These are phyloP conservation scores for Microcera coccophila DNA, from an alignment of 2,329 filamentous ascomycete species.

Conservation along the genomic window DNA sequence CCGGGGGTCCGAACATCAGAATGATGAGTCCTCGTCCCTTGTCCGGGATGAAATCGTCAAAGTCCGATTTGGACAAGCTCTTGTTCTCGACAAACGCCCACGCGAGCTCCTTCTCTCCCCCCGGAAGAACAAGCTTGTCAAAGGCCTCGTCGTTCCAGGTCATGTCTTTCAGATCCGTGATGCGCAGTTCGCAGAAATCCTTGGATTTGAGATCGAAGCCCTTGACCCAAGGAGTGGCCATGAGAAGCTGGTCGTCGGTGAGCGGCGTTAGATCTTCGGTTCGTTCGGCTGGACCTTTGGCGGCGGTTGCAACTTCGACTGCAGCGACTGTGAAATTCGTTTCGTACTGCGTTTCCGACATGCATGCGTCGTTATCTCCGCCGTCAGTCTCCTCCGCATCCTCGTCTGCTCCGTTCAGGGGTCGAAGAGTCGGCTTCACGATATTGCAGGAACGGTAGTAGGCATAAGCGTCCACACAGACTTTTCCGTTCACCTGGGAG, in stretches of 20 bases:
- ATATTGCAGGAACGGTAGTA: constrained; percentile 32
- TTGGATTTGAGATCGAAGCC: constrained; percentile 37
- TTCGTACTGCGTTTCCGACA: constrained; percentile 2
- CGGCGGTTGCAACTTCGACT: constrained; percentile 5
- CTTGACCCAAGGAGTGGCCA: constrained; percentile 36
- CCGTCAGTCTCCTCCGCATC: background rate
- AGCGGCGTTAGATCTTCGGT: constrained; percentile 26
- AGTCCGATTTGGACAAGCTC: constrained; percentile 18
- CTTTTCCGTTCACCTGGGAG: constrained; percentile 23
- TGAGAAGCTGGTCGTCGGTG: constrained; percentile 33
- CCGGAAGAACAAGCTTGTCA: constrained; percentile 35
- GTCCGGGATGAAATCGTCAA: constrained; percentile 35
- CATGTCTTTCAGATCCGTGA: constrained; percentile 17
- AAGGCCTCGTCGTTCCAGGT: constrained; percentile 36
- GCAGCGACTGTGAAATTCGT: constrained; percentile 8
- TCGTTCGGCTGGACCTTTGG: constrained; percentile 11
- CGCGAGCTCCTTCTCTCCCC: constrained; percentile 35
- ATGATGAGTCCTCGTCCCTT: constrained; percentile 43
- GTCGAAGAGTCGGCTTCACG: constrained; percentile 25
- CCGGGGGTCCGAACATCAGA: constrained; percentile 42
- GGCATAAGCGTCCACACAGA: constrained; percentile 35
- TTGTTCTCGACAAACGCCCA: constrained; percentile 39
- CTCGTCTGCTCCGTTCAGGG: constrained; percentile 1
- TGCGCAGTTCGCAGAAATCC: constrained; percentile 21
- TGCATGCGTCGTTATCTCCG: constrained; percentile 1